A percentile compares a stretch with the other conserved stretches of the same genome.
These are phyloP conservation scores for Przewalskia tangutica DNA, from an alignment of 257 asterid species.

Conservation along the genomic window DNA sequence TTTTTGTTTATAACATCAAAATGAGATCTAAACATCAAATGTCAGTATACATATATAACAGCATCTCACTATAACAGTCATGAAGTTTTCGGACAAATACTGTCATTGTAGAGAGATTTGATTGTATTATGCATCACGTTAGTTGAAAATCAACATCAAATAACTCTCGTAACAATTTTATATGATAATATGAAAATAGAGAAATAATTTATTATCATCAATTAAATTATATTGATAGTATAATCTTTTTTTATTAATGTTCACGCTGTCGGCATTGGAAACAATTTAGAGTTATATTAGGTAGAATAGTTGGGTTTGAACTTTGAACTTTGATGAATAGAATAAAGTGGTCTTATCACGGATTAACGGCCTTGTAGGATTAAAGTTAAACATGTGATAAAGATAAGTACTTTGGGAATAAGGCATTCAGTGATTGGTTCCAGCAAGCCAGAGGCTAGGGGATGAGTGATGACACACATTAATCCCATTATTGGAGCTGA, in stretches of 20 bases:
- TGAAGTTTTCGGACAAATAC: no score
- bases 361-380: not conserved
- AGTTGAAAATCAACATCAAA: not conserved
- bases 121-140: not conserved
- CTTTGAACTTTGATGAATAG: not conserved
- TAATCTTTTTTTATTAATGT: no score
- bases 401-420: not conserved
- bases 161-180: not conserved
- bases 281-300: not conserved
- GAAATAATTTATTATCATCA: not conserved
- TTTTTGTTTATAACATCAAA: no score
- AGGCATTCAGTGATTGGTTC: not conserved
- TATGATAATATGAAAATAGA: not conserved
- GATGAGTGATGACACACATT: not conserved
- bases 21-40: no score
- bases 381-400: not conserved
- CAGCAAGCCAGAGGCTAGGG: not conserved
- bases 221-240: not conserved
- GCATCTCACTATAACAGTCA: no score
- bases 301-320: not conserved
- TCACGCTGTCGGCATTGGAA: not conserved
- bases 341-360: not conserved
- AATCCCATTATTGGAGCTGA: not conserved
- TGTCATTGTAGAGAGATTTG: no score
- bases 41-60: no score